Evolutionary conservation across 1,284 basidiomycete genomes (phyloP).

Genomic region (Meira nashicola): DNA sequence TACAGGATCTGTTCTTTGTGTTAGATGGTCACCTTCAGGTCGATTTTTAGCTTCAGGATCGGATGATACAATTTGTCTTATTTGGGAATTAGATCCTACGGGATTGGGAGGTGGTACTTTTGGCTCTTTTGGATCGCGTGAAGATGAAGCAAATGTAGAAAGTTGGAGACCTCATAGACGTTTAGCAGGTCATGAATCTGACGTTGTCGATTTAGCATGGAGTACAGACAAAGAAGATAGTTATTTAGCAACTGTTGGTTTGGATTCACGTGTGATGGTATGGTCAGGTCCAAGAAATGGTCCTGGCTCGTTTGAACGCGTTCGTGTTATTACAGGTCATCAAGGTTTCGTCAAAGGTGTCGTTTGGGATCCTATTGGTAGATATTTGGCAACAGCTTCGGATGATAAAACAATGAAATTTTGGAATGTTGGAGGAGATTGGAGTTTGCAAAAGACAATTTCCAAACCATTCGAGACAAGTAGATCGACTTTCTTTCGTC

Average conservation of each 20-base stretch:
- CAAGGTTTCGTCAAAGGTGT: slow-evolving; percentile 97
- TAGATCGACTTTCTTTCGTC: slow-evolving; percentile 87
- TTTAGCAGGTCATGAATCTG: slow-evolving; percentile 73
- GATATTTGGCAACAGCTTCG: slow-evolving; percentile 73
- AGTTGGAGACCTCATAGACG: slow-evolving; percentile 91
- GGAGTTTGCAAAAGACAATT: slow-evolving; percentile 77
- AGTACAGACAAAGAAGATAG: slow-evolving; percentile 70
- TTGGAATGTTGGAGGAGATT: slow-evolving; percentile 82
- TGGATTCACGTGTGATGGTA: slow-evolving; percentile 84
- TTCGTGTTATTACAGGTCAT: slow-evolving; percentile 79
- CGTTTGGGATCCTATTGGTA: slow-evolving; percentile 94
- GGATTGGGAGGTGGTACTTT: slow-evolving; percentile 34
- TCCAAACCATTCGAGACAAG: slow-evolving; percentile 86
- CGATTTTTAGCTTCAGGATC: slow-evolving; percentile 91
- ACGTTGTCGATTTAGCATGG: slow-evolving; percentile 95
- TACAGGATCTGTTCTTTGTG: slow-evolving; percentile 81
- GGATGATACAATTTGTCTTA: slow-evolving; percentile 89
- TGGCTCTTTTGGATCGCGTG: slow-evolving; percentile 35
- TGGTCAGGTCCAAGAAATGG: slow-evolving; percentile 59
- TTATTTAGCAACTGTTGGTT: slow-evolving; percentile 86
- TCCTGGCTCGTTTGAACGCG: slow-evolving; percentile 37
- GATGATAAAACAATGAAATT: slow-evolving; percentile 95
- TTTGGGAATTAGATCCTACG: slow-evolving; percentile 80
- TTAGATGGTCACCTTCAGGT: slow-evolving; percentile 94
- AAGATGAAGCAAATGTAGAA: slow-evolving; percentile 62